Evolutionary conservation across 352 stramenopile species (phyloP).

Genomic region (Globisporangium middletonii): DNA sequence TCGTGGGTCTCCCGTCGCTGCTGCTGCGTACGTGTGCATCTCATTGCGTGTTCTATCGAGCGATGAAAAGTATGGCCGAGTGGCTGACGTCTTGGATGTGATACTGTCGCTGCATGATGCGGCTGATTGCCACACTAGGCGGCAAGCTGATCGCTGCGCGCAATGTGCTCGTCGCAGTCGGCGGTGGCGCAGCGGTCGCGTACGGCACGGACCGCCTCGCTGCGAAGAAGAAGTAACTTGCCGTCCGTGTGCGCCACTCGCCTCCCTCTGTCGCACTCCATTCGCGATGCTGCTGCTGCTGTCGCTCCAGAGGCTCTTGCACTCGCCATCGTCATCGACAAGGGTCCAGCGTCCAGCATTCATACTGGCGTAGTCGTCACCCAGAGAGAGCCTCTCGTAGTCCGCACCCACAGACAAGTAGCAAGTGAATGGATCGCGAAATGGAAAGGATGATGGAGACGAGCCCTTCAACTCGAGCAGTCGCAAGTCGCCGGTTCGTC

Average conservation of each 20-base stretch:
- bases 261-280: too few relatives aligned
- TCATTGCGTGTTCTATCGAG: not conserved
- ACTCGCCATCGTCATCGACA: too few relatives aligned
- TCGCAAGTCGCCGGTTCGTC: too few relatives aligned
- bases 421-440: too few relatives aligned
- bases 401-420: too few relatives aligned
- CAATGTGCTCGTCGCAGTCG: conserved; percentile 62
- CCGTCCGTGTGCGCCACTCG: not conserved
- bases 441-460: too few relatives aligned
- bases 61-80: not conserved
- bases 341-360: too few relatives aligned
- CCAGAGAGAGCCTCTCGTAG: too few relatives aligned
- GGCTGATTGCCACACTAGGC: conserved; percentile 18
- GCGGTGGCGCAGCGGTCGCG: conserved; percentile 37
- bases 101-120: not conserved
- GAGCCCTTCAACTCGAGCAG: too few relatives aligned
- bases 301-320: too few relatives aligned
- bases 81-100: not conserved
- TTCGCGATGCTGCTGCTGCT: too few relatives aligned
- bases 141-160: conserved; percentile 56
- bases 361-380: too few relatives aligned
- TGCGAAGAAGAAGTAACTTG: conserved; percentile 17
- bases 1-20: conserved; percentile 61
- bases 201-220: conserved; percentile 50
- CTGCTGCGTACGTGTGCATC: conserved; percentile 49